phyloP scores from a whole-genome alignment of 169 alveolate genomes.

The Eimeria maxima region DNA sequence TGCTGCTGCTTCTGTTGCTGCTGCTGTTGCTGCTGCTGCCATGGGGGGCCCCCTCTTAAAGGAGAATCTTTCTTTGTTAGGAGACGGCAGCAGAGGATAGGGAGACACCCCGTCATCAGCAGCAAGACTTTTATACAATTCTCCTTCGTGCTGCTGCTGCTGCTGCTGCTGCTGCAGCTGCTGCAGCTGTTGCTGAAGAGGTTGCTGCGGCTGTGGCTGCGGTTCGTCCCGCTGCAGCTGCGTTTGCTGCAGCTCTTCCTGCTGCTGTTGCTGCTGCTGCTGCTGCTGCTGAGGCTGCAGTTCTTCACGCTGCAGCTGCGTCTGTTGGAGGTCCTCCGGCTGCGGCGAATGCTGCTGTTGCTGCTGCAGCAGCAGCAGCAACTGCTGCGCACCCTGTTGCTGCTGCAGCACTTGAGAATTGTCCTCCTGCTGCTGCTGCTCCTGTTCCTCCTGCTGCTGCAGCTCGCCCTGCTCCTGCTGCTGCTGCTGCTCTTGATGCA shows the following conservation, averaged over 20 bases:
- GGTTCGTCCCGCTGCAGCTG: neutral
- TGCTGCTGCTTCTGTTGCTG: slow-evolving; percentile 36
- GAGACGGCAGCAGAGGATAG: neutral
- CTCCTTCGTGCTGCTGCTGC: neutral
- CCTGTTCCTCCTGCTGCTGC: neutral
- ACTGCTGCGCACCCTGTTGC: neutral
- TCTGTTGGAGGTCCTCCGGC: neutral
- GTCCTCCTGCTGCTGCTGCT: slow-evolving; percentile 12
- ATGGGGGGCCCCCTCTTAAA: neutral
- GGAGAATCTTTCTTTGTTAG: neutral
- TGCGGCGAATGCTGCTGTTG: neutral
- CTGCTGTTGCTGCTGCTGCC: slow-evolving; percentile 68
- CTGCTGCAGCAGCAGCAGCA: neutral
- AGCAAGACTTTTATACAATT: neutral
- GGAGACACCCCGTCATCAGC: neutral
- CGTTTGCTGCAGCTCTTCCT: neutral
- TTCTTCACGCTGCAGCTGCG: neutral
- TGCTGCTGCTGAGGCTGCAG: neutral
- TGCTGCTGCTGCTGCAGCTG: neutral
- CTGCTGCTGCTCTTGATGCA: neutral
- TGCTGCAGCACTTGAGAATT: neutral
- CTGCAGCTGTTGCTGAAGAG: neutral
- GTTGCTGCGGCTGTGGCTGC: slow-evolving; percentile 10
- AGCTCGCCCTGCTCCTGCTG: neutral
- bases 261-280: neutral